These are phyloP conservation scores for Chaetomium fimeti DNA, from an alignment of 495 filamentous ascomycete species.

Conservation along the genomic window DNA sequence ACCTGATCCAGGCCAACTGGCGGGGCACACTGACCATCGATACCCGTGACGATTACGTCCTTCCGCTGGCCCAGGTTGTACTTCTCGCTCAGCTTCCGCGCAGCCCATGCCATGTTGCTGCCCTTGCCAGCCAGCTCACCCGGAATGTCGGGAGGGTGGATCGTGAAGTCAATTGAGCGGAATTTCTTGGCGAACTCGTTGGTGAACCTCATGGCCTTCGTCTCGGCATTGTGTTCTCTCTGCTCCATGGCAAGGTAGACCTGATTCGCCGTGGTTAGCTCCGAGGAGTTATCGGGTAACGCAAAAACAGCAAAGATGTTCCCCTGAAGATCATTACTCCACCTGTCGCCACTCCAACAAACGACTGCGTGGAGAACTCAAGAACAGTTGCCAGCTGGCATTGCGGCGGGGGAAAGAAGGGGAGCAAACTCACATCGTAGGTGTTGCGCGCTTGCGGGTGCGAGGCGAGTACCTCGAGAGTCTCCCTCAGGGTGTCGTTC, in stretches of 20 bases:
- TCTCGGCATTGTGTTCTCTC: slow-evolving; percentile 52
- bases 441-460: slow-evolving; percentile 60
- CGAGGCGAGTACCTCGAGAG: slow-evolving; percentile 61
- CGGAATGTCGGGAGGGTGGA: slow-evolving; percentile 60
- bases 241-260: slow-evolving; percentile 72
- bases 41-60: slow-evolving; percentile 65
- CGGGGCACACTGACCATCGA: slow-evolving; percentile 58
- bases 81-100: slow-evolving; percentile 57
- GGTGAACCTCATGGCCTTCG: slow-evolving; percentile 55
- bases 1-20: slow-evolving; percentile 2
- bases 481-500: slow-evolving; percentile 61
- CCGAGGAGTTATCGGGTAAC: slow-evolving; percentile 6
- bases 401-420: neutral
- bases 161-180: slow-evolving; percentile 57
- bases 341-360: slow-evolving; percentile 13
- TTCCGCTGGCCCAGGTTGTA: slow-evolving; percentile 51
- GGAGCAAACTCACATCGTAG: slow-evolving; percentile 61
- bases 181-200: slow-evolving; percentile 59
- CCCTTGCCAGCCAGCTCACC: slow-evolving; percentile 66
- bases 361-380: neutral
- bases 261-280: slow-evolving; percentile 40
- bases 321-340: slow-evolving; percentile 21
- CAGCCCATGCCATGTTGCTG: slow-evolving; percentile 67
- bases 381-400: slow-evolving; percentile 8
- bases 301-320: slow-evolving; percentile 13